Conservation (phyloP, 2,329 filamentous ascomycete species). For the Aspergillus brasiliensis region DNA sequence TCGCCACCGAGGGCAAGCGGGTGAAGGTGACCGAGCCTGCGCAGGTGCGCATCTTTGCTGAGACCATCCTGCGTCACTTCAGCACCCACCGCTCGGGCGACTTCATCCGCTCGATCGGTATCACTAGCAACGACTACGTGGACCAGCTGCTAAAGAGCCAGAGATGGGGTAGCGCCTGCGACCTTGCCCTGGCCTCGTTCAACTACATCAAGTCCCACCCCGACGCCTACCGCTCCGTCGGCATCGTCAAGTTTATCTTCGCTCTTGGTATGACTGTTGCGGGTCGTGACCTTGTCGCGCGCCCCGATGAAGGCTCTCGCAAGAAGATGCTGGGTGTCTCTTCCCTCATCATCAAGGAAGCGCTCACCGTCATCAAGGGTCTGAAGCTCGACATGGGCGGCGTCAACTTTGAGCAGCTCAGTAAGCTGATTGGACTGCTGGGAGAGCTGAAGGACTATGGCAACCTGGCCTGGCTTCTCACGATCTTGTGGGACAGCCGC, state of each 20-base stretch:
- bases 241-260: slow-evolving; percentile 39
- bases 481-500: slow-evolving; percentile 48
- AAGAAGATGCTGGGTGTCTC: slow-evolving; percentile 46
- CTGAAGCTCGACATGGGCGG: slow-evolving; percentile 48
- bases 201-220: slow-evolving; percentile 35
- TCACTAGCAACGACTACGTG: slow-evolving; percentile 35
- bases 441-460: slow-evolving; percentile 50
- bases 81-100: slow-evolving; percentile 36
- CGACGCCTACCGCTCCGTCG: slow-evolving; percentile 30
- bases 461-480: slow-evolving; percentile 46
- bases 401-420: slow-evolving; percentile 45
- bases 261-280: slow-evolving; percentile 36
- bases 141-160: slow-evolving; percentile 30
- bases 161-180: slow-evolving; percentile 34
- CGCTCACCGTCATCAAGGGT: slow-evolving; percentile 42
- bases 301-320: slow-evolving; percentile 38
- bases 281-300: slow-evolving; percentile 40
- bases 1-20: slow-evolving; percentile 33
- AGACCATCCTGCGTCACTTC: slow-evolving; percentile 38
- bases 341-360: slow-evolving; percentile 44
- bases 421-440: slow-evolving; percentile 46
- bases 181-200: slow-evolving; percentile 38
- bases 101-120: slow-evolving; percentile 42
- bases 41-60: slow-evolving; percentile 35
- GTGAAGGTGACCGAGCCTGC: slow-evolving; percentile 26